Evolutionary conservation across 306 rosid species (phyloP).

Genomic region (Lithocarpus polystachyus): DNA sequence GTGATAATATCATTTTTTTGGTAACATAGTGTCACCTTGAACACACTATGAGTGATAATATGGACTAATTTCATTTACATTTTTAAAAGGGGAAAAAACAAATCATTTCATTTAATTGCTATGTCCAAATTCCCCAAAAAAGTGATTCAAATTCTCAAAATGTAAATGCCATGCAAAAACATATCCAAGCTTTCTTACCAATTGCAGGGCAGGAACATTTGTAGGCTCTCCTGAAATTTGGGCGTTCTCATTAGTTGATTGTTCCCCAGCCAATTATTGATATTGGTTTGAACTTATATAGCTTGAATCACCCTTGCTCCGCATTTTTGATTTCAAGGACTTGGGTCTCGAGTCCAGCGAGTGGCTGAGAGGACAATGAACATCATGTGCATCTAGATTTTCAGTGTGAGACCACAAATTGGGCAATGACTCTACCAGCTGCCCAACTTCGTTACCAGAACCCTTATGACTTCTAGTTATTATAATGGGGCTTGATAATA

Average conservation of each 20-base stretch:
- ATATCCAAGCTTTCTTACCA: slow-evolving; percentile 45
- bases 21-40: not conserved
- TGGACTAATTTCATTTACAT: not conserved
- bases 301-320: slow-evolving; percentile 33
- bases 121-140: no score
- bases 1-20: slow-evolving; percentile 11
- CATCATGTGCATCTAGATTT: slow-evolving; percentile 22
- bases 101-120: no score
- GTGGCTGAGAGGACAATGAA: slow-evolving; percentile 44
- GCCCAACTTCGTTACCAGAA: slow-evolving; percentile 33
- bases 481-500: slow-evolving; percentile 39
- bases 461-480: slow-evolving; percentile 37
- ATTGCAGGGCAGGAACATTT: slow-evolving; percentile 29
- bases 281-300: slow-evolving; percentile 29
- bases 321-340: slow-evolving; percentile 26
- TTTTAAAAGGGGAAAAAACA: not conserved
- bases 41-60: not conserved
- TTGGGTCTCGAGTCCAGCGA: slow-evolving; percentile 52
- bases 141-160: not conserved
- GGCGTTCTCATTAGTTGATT: slow-evolving; percentile 25
- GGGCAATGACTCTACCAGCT: slow-evolving; percentile 61
- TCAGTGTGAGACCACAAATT: slow-evolving; percentile 30
- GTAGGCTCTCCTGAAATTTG: slow-evolving; percentile 35
- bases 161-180: slow-evolving; percentile 6
- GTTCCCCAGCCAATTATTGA: slow-evolving; percentile 31